phyloP scores from a whole-genome alignment of 2,329 filamentous ascomycete genomes.

The Neonectria faginata region DNA sequence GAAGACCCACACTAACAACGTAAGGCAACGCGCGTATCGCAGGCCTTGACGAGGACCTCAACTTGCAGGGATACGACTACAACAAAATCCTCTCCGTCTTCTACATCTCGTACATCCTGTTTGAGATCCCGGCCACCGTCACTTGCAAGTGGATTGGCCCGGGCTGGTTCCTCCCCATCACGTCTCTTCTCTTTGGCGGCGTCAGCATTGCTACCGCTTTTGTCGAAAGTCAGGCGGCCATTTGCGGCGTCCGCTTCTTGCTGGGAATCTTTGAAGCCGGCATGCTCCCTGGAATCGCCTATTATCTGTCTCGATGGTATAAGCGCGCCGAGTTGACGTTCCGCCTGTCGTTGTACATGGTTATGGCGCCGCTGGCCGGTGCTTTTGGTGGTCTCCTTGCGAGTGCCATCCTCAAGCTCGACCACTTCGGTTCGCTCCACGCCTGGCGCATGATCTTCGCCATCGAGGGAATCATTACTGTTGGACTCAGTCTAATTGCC shows the following conservation, averaged over 20 bases:
- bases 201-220: slow-evolving; percentile 71
- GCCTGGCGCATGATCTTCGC: slow-evolving; percentile 78
- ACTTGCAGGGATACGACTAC: slow-evolving; percentile 69
- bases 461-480: slow-evolving; percentile 73
- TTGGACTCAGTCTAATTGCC: slow-evolving; percentile 64
- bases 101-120: slow-evolving; percentile 74
- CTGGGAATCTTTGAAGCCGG: slow-evolving; percentile 73
- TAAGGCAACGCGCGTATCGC: slow-evolving; percentile 65
- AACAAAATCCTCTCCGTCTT: slow-evolving; percentile 72
- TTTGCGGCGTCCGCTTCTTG: slow-evolving; percentile 69
- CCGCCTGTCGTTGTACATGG: slow-evolving; percentile 72
- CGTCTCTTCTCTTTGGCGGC: slow-evolving; percentile 68
- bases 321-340: slow-evolving; percentile 71
- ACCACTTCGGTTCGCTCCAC: slow-evolving; percentile 65
- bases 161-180: slow-evolving; percentile 71
- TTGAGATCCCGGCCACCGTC: slow-evolving; percentile 73
- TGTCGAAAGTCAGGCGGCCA: slow-evolving; percentile 61
- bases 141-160: slow-evolving; percentile 73
- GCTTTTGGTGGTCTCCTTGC: slow-evolving; percentile 75
- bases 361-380: slow-evolving; percentile 74
- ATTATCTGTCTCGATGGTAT: slow-evolving; percentile 75
- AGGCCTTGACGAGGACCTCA: slow-evolving; percentile 67
- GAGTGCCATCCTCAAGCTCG: slow-evolving; percentile 70
- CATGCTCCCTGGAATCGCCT: slow-evolving; percentile 74
- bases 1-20: slow-evolving; percentile 4